Percentiles rank a stretch among this genome's conserved stretches.
phyloP scores from a whole-genome alignment of 805 yeast genomes.

The Ogataea angusta region DNA sequence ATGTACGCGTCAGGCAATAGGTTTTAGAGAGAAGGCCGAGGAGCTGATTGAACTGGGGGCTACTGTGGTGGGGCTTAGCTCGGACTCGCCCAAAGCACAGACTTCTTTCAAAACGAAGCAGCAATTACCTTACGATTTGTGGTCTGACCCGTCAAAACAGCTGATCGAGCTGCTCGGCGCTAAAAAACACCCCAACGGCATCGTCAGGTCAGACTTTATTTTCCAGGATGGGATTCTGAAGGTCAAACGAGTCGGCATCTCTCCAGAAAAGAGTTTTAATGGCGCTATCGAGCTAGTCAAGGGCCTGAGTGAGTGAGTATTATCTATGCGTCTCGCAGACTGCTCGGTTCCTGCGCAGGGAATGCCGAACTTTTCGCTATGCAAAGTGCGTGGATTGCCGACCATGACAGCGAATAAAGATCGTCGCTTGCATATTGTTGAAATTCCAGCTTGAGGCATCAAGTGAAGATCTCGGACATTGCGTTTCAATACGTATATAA shows the following conservation, averaged over 20 bases:
- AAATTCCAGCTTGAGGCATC: not conserved
- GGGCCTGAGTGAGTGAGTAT: slow-evolving; percentile 28
- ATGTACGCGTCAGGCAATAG: slow-evolving; percentile 92
- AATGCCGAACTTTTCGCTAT: not conserved
- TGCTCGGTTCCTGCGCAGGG: not conserved
- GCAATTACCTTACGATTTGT: slow-evolving; percentile 64
- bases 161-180: slow-evolving; percentile 79
- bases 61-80: slow-evolving; percentile 74
- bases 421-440: not conserved
- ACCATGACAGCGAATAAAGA: not conserved
- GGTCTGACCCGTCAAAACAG: slow-evolving; percentile 71
- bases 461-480: not conserved
- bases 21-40: slow-evolving; percentile 68
- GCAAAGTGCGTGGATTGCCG: no score
- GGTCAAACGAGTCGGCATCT: slow-evolving; percentile 49
- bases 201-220: slow-evolving; percentile 89
- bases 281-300: slow-evolving; percentile 59
- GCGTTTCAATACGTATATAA: not conserved
- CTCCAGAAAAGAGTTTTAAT: slow-evolving; percentile 57
- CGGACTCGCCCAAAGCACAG: slow-evolving; percentile 80
- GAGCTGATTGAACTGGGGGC: slow-evolving; percentile 48
- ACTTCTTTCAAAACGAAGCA: slow-evolving; percentile 71
- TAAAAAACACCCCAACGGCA: slow-evolving; percentile 69
- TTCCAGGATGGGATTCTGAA: slow-evolving; percentile 72
- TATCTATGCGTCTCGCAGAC: not conserved